A percentile compares a stretch with the other conserved stretches of the same genome.
These are phyloP conservation scores for Paramecium sonneborni DNA, from an alignment of 73 alveolate species.

Conservation along the genomic window DNA sequence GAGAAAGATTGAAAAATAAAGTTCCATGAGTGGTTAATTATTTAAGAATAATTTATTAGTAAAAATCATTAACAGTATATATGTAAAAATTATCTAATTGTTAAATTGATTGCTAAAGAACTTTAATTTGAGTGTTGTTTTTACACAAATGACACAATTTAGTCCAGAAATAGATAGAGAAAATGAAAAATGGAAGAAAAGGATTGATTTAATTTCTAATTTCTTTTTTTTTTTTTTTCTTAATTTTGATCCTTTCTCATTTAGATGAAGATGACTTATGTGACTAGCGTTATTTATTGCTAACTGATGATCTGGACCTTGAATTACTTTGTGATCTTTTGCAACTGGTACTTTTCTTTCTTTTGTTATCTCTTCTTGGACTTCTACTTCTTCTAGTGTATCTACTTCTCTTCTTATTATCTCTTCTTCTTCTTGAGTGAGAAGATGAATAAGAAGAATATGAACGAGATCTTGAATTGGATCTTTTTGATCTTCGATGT, in stretches of 20 bases:
- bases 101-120: not conserved
- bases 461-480: constrained; percentile 23
- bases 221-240: not conserved
- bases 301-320: not conserved
- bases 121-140: not conserved
- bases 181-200: not conserved
- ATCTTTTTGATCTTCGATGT: not conserved
- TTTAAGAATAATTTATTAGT: not conserved
- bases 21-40: not conserved
- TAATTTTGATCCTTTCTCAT: not conserved
- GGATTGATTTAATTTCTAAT: not conserved
- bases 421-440: not conserved
- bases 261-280: not conserved
- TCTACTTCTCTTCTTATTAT: not conserved
- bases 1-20: no score
- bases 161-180: not conserved
- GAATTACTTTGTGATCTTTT: not conserved
- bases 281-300: not conserved
- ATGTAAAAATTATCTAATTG: not conserved
- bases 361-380: constrained; percentile 7
- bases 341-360: not conserved
- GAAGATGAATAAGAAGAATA: constrained; percentile 36
- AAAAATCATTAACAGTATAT: not conserved
- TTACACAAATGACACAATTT: not conserved
- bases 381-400: constrained; percentile 36